Evolutionary conservation across 2,329 filamentous ascomycete genomes (phyloP).

Genomic region (Rhinocladiella mackenziei): DNA sequence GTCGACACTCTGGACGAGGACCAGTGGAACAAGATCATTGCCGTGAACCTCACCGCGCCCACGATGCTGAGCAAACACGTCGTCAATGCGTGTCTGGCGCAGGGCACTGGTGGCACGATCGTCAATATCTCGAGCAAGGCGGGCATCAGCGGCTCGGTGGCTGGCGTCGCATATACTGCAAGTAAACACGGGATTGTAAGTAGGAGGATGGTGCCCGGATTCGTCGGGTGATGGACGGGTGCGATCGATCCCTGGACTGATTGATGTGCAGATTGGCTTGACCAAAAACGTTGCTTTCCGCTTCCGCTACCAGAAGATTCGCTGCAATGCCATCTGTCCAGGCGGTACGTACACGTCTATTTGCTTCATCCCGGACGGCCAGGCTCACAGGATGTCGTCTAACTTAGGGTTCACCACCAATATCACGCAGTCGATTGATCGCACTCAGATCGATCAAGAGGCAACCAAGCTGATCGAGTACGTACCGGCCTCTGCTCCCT

Average conservation of each 20-base stretch:
- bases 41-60: constrained; percentile 4
- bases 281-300: constrained; percentile 4
- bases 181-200: constrained; percentile 4
- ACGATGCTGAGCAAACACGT: not conserved
- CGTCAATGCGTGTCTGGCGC: not conserved
- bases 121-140: constrained; percentile 7
- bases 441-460: not conserved
- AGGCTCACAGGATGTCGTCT: not conserved
- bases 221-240: too few species aligned
- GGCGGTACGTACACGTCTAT: not conserved
- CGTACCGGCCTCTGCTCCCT: too few species aligned
- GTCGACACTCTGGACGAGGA: constrained; percentile 5
- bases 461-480: too few species aligned
- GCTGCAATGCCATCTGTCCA: constrained; percentile 5
- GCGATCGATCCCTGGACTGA: not conserved
- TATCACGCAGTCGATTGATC: not conserved
- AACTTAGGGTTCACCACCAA: not conserved
- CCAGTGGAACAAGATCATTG: constrained; percentile 2
- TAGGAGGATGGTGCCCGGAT: not conserved
- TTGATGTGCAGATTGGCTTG: not conserved
- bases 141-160: not conserved
- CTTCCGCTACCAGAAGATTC: constrained; percentile 1
- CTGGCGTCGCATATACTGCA: not conserved
- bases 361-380: not conserved
- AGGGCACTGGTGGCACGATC: constrained; percentile 3